These are phyloP conservation scores for Naganishia sp. DNA, from an alignment of 1,284 basidiomycete species.

Conservation along the genomic window DNA sequence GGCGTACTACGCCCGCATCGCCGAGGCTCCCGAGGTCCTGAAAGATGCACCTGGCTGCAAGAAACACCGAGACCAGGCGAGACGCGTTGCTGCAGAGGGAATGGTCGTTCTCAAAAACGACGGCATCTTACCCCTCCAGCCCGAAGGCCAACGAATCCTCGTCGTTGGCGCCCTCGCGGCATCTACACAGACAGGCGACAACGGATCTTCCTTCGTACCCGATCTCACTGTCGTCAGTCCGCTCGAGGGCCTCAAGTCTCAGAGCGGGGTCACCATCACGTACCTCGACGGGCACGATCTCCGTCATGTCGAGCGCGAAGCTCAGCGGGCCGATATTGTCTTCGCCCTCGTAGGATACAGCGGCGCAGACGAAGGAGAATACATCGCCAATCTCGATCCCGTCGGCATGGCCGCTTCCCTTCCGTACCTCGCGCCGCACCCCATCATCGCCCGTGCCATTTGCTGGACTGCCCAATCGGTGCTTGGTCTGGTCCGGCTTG, in stretches of 20 bases:
- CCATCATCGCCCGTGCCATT: neutral
- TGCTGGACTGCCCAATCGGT: constrained; percentile 3
- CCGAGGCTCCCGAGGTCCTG: too few species aligned
- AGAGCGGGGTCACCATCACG: neutral
- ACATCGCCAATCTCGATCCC: constrained; percentile 11
- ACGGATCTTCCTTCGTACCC: constrained; percentile 12
- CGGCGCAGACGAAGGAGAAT: constrained; percentile 23
- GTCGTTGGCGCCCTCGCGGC: constrained; percentile 20
- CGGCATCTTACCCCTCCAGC: neutral
- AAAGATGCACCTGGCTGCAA: neutral
- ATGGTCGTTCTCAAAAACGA: constrained; percentile 18
- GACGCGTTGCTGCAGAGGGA: constrained; percentile 7
- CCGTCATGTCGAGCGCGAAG: neutral
- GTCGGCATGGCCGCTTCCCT: constrained; percentile 7
- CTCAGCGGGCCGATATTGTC: neutral
- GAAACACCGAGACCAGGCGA: neutral
- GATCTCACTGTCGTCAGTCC: constrained; percentile 19
- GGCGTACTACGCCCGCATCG: neutral
- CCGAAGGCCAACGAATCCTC: constrained; percentile 1
- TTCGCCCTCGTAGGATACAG: constrained; percentile 22
- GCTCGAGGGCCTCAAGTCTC: constrained; percentile 12
- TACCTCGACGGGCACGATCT: constrained; percentile 20
- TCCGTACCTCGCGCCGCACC: neutral
- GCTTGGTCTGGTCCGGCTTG: neutral
- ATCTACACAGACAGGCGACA: constrained; percentile 19